A percentile compares a stretch with the other conserved stretches of the same genome.
phyloP scores from a whole-genome alignment of 768 basidiomycete species.

The Aureoboletus auriporus region DNA sequence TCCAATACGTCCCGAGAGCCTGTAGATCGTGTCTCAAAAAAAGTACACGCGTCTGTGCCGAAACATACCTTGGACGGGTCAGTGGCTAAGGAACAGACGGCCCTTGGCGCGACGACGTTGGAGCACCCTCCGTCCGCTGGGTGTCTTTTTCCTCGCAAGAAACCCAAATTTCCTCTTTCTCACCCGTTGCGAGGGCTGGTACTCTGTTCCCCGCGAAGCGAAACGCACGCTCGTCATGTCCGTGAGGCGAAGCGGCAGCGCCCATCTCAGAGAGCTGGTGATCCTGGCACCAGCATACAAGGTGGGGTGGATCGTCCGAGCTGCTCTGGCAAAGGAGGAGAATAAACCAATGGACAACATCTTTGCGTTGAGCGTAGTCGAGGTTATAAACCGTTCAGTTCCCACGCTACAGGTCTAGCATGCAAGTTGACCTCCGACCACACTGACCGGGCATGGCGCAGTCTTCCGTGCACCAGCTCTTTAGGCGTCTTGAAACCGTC shows the following conservation, averaged over 20 bases:
- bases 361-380: not conserved
- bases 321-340: conserved; percentile 20
- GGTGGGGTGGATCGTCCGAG: conserved; percentile 19
- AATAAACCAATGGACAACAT: conserved; percentile 16
- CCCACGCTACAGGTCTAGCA: conserved; percentile 11
- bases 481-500: conserved; percentile 83
- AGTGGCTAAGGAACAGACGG: conserved; percentile 79
- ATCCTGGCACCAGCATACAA: conserved; percentile 9
- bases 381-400: conserved; percentile 2
- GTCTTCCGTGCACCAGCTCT: conserved; percentile 72
- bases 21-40: not conserved
- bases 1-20: not conserved
- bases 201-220: conserved; percentile 77
- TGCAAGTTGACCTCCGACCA: not conserved
- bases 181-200: conserved; percentile 93
- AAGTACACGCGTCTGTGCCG: not conserved
- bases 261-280: conserved; percentile 19
- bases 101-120: conserved; percentile 69
- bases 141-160: conserved; percentile 66
- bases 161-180: conserved; percentile 93
- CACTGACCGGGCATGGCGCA: conserved; percentile 35
- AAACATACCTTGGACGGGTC: conserved; percentile 21
- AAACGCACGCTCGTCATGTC: conserved; percentile 40
- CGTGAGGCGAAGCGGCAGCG: conserved; percentile 16
- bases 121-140: conserved; percentile 70